These are phyloP conservation scores for Scalesia atractyloides DNA, from an alignment of 129 eudicot species.

Conservation along the genomic window DNA sequence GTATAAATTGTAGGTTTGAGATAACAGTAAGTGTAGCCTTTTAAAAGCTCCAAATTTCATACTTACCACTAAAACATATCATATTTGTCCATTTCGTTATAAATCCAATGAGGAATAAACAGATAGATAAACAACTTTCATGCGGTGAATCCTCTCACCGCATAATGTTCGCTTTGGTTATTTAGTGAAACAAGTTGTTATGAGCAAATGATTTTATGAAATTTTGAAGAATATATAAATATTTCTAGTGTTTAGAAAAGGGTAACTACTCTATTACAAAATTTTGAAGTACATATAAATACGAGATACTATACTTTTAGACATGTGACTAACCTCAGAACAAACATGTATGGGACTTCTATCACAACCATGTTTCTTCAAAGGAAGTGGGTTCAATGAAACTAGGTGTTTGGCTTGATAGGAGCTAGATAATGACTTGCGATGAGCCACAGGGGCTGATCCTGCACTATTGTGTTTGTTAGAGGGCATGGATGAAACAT, in stretches of 20 bases:
- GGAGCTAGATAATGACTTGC: constrained; percentile 64
- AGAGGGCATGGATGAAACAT: constrained; percentile 39
- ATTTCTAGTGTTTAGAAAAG: background rate
- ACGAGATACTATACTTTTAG: background rate
- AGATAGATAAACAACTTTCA: background rate
- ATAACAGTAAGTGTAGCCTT: background rate
- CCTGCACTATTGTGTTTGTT: constrained; percentile 55
- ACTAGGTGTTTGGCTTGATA: constrained; percentile 81
- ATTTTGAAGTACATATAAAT: background rate
- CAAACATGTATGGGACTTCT: constrained; percentile 94
- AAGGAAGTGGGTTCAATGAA: constrained; percentile 85
- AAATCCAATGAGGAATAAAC: background rate
- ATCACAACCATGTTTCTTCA: constrained; percentile 94
- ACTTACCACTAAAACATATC: background rate
- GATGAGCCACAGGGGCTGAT: constrained; percentile 56
- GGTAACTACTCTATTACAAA: background rate
- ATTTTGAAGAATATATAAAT: background rate
- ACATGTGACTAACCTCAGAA: constrained; percentile 61
- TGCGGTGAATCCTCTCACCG: background rate
- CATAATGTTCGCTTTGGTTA: background rate
- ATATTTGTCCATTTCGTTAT: background rate
- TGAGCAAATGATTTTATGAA: background rate
- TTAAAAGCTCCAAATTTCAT: background rate
- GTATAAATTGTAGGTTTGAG: background rate
- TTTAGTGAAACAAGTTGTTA: background rate